Conservation (phyloP, 352 stramenopile species). For the Pythium chondricola region DNA sequence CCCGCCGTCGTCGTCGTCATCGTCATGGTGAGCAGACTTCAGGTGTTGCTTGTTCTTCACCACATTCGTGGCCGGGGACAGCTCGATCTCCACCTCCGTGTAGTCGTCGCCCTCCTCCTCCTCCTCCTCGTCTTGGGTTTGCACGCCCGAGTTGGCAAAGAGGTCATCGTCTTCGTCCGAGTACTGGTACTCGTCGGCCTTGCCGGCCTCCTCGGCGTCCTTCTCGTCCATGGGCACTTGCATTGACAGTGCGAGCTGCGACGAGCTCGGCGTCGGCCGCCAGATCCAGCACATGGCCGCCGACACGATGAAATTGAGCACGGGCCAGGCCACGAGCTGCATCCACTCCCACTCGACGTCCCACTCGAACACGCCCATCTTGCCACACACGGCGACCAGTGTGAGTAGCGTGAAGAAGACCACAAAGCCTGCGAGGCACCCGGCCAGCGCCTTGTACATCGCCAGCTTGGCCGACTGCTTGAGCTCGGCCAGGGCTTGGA, state of each 20-base stretch:
- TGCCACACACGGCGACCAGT: slow-evolving; percentile 71
- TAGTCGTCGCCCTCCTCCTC: slow-evolving; percentile 29
- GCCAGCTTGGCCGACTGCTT: slow-evolving; percentile 88
- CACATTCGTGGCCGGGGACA: slow-evolving; percentile 26
- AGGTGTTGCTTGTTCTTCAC: slow-evolving; percentile 21
- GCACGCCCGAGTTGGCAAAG: slow-evolving; percentile 12
- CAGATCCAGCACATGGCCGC: slow-evolving; percentile 88
- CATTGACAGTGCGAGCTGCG: slow-evolving; percentile 83
- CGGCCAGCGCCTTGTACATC: slow-evolving; percentile 86
- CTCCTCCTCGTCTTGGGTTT: slow-evolving; percentile 54
- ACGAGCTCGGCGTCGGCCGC: slow-evolving; percentile 81
- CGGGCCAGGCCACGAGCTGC: slow-evolving; percentile 87
- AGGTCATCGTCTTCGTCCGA: slow-evolving; percentile 55
- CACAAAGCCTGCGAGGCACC: slow-evolving; percentile 76
- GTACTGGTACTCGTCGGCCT: no score
- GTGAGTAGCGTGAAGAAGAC: slow-evolving; percentile 87
- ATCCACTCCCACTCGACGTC: slow-evolving; percentile 90
- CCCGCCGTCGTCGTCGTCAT: slow-evolving; percentile 38
- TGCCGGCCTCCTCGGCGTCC: slow-evolving; percentile 25
- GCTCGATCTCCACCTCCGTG: slow-evolving; percentile 31
- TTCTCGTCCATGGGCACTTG: slow-evolving; percentile 75
- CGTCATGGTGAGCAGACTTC: background rate
- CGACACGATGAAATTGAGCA: slow-evolving; percentile 89
- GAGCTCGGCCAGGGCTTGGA: slow-evolving; percentile 71
- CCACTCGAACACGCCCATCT: slow-evolving; percentile 84